Evolutionary conservation across 2,329 filamentous ascomycete species (phyloP), one percentile per base, ranked within the genome.

Genomic region (Clarireedia paspali): DNA sequence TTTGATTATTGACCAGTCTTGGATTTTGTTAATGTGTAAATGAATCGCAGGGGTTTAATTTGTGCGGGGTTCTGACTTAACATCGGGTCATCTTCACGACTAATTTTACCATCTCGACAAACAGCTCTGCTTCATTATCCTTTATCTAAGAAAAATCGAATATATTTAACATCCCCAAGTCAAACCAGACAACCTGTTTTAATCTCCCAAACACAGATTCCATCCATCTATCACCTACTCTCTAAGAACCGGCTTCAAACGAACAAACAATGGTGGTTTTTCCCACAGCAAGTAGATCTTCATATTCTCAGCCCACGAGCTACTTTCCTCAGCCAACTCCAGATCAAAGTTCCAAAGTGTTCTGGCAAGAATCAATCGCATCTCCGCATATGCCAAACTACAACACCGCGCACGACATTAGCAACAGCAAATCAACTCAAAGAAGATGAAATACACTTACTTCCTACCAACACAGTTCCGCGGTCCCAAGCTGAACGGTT

Each of bases 391-490:
- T 20, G 58, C 58, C 20, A 60, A 48, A 42, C 58, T 60, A 23
- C 23, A 20, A 20, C 20, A 20, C 20, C 20, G 20, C 20, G 20
- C 20, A 12, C 2, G 6, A 38, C 10, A 26, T 47, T 24, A 40
- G 30, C 12, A 50, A 30, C 20, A 14, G 9, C 14, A 15, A 27
- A 15, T n/a, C 9, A 36, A 6, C 5, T 14, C 3, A 9, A 14
- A 4, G 14, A 14, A 17, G 4, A 44, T 5, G 6, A 20, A 15
- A n/a, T 10, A 17, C 46, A 48, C 17, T n/a, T 56, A 56, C 55
- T 60, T 61, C 14, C 45, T 56, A 6, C 58, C 60, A 23, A 60
- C 26, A 39, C 58, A 60, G 34, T 60, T 60, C 26, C 58, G 38
- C 3, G 60, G 56, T 2, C 60, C 60, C 12, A 57, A 1, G n/a